Evolutionary conservation across 176 grass and related monocot genomes (phyloP).

Genomic region (Hordeum vulgare): MorexV3_pseudomolecules_assembly NC_058521.1:30964568-30965067

Average conservation of each 20-base stretch:
- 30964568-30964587: constrained; percentile 78
- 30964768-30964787: constrained; percentile 38
- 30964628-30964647: constrained; percentile 78
- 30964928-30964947: constrained; percentile 68
- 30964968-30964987: constrained; percentile 75
- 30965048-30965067: constrained; percentile 81
- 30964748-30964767: constrained; percentile 66
- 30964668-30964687: constrained; percentile 58
- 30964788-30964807: constrained; percentile 68
- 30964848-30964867: constrained; percentile 53
- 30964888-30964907: constrained; percentile 42
- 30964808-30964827: constrained; percentile 58
- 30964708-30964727: constrained; percentile 63
- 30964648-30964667: constrained; percentile 41
- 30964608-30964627: constrained; percentile 63
- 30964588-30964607: constrained; percentile 42
- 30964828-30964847: constrained; percentile 77
- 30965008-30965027: constrained; percentile 58
- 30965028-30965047: constrained; percentile 80
- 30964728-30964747: constrained; percentile 81
- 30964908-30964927: constrained; percentile 58
- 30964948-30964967: constrained; percentile 72
- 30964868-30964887: constrained; percentile 36
- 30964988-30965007: constrained; percentile 91
- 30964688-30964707: constrained; percentile 56